Conservation (phyloP, 106 monocot genomes). For the Dactylorhiza incarnata region DNA sequence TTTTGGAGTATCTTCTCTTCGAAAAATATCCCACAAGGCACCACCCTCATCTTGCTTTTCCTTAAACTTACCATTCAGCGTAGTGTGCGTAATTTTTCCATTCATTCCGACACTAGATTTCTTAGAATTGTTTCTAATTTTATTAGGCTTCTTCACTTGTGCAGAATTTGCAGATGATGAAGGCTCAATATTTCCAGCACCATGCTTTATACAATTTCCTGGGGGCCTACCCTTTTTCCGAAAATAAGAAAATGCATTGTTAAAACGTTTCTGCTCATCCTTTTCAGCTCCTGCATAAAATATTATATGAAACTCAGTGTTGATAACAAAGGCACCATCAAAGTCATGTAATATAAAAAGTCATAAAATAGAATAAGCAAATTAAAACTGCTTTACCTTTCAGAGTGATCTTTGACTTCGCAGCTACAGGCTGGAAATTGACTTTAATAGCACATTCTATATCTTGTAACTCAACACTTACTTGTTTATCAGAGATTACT, state of each 20-base stretch:
- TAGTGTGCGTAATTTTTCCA: neutral
- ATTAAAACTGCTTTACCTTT: neutral
- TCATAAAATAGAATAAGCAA: neutral
- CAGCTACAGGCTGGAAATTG: neutral
- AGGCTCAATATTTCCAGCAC: neutral
- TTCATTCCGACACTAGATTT: neutral
- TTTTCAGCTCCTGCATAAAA: neutral
- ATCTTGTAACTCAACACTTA: neutral
- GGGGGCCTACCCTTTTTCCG: neutral
- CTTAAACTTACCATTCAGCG: neutral
- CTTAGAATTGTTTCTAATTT: neutral
- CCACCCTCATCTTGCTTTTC: conserved; percentile 32
- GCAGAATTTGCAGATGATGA: neutral
- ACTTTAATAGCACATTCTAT: neutral
- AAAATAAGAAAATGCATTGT: neutral
- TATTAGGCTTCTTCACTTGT: neutral
- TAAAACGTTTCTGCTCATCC: neutral
- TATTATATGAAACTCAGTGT: neutral
- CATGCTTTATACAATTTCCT: neutral
- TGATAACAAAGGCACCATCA: neutral
- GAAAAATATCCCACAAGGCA: conserved; percentile 89
- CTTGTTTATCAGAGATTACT: neutral
- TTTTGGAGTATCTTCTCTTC: conserved; percentile 64
- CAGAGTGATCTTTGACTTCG: neutral
- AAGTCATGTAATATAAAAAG: neutral